phyloP scores from a whole-genome alignment of 768 basidiomycete genomes.

The Boletus coccyginus region DNA sequence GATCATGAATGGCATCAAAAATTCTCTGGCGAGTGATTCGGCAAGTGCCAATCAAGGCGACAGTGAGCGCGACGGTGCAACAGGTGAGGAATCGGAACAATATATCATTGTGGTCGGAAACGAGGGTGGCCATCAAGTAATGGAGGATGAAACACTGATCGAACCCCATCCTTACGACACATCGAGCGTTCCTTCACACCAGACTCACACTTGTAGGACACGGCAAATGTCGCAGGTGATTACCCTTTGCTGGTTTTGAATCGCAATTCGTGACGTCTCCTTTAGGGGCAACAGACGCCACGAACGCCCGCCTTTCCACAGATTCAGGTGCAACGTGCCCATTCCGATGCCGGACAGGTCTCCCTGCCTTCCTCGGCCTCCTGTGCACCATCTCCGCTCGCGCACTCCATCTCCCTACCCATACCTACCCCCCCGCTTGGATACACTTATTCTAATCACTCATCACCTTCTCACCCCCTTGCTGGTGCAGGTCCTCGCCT shows the following conservation, averaged over 20 bases:
- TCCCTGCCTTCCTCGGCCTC: conserved; percentile 8
- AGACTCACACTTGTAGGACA: conserved; percentile 7
- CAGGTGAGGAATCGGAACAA: conserved; percentile 18
- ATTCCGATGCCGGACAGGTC: conserved; percentile 17
- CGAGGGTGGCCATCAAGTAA: conserved; percentile 3
- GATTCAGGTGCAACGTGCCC: conserved; percentile 23
- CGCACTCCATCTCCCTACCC: conserved; percentile 23
- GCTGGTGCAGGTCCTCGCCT: background rate
- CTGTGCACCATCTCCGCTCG: conserved; percentile 23
- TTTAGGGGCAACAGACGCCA: conserved; percentile 17
- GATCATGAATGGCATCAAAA: conserved; percentile 20
- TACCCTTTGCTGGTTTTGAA: background rate
- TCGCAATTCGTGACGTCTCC: background rate
- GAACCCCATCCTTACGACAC: conserved; percentile 24
- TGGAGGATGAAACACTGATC: conserved; percentile 17
- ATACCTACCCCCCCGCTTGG: conserved; percentile 9
- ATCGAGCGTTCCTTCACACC: conserved; percentile 23
- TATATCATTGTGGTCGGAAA: conserved; percentile 27
- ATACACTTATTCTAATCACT: conserved; percentile 4
- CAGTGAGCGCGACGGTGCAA: background rate
- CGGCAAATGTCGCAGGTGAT: conserved; percentile 16
- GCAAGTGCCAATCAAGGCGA: conserved; percentile 5
- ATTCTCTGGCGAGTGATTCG: conserved; percentile 16
- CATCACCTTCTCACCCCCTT: conserved; percentile 10
- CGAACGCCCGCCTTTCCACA: conserved; percentile 19